Evolutionary conservation across 2,329 filamentous ascomycete genomes (phyloP), one percentile per base, ranked within the genome.

Genomic region (Nemania abortiva): DNA sequence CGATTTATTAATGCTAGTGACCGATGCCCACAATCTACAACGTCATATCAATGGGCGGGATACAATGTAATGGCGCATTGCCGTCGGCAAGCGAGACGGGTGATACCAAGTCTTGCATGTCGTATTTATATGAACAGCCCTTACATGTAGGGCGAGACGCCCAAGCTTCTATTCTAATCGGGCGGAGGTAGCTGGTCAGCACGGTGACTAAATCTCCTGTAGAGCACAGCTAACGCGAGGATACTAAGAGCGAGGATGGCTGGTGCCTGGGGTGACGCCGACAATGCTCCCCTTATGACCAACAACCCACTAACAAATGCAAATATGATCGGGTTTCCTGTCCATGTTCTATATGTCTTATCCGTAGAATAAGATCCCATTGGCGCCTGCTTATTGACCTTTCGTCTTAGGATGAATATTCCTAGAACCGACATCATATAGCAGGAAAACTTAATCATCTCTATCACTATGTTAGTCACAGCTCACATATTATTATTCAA

Each of bases 221-320:
- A 72, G 66, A 77, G 74, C 18, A 73, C 66, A 63, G 63, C 76
- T 63, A 78, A 65, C 65, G 76, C 74, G 13, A 76, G 66, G 10
- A 72, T 54, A 64, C 74, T 74, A 70, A 76, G 76, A 56, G 73
- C 73, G 59, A 78, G 29, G 57, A 79, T 76, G 53, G 70, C 66
- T 49, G 76, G 74, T 65, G 73, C 75, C 69, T 77, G 77, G 56
- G 76, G 69, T 59, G 74, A 75, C 69, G 75, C 73, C 63, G 70
- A 74, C 37, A 76, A 70, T 49, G 72, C 63, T 68, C 74, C 79
- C 71, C 76, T 73, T 54, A 75, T 63, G 31, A 78, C 74, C 66
- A 77, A 65, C 67, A 77, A 58, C 34, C 68, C 69, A 64, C 74
- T 78, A 37, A 74, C 70, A 49, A 69, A 69, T 53, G 69, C 73